Base-by-base conservation (phyloP, 2,329 filamentous ascomycete genomes). In the Phyllosticta citriasiana region DNA sequence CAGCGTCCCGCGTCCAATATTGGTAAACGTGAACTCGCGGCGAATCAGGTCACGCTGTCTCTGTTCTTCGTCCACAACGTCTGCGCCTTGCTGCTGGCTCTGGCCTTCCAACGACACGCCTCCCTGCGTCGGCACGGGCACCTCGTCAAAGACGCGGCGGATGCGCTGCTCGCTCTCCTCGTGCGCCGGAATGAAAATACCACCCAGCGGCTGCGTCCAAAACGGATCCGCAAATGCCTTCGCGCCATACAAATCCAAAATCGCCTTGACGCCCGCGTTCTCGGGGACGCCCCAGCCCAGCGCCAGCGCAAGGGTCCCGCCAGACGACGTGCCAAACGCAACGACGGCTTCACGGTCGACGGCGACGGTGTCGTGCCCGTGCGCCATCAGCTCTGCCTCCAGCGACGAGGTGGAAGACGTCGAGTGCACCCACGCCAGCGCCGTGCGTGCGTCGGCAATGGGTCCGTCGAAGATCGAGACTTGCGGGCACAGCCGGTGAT, bases 221-320 rank as follows among this genome's bases (percentile, higher is more conserved):
- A 73, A 74, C 0, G 71, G 64, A 53, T 76, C 62, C 0, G 67
- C 64, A 63, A 78, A 61, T 24, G 33, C 40, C 65, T 73, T 69
- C 26, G 73, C 73, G 1, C 76, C 70, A n/a, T 75, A 75, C 65
- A 78, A 70, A 62, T 74, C 70, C 54, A 73, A 71, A 55, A 78
- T 77, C 22, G 74, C 76, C 4, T n/a, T 47, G 6, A 47, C 40
- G 2, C 69, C 68, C 72, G 54, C 70, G 1, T 71, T 70, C 9
- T 67, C 72, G 12, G 69, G 69, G 3, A 73, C 70, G 22, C 22
- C 26, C 19, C 22, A 26, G 16, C 22, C 63, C 30, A 64, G 85
- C 90, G 65, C 81, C 6, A 76, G 65, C 1, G 75, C 71, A 1
- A 76, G 59, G 0, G 69, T 70, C 0, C 74, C 74, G 0, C 74